These are phyloP conservation scores for Boletus subluridellus DNA, from an alignment of 1,284 basidiomycete genomes.

Conservation along the genomic window DNA sequence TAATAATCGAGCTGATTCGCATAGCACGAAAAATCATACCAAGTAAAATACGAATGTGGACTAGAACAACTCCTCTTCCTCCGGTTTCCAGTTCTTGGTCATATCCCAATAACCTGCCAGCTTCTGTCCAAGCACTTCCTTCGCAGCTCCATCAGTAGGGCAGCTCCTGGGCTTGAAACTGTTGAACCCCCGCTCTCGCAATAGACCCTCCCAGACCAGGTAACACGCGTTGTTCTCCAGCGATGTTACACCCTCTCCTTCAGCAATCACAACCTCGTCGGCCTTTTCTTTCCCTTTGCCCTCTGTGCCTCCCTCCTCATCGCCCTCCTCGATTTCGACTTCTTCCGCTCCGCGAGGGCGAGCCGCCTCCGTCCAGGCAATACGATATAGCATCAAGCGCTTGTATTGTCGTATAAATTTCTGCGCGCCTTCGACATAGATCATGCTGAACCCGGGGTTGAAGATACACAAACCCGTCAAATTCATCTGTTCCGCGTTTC, in stretches of 20 bases:
- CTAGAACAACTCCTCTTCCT: slow-evolving; percentile 69
- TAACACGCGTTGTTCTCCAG: slow-evolving; percentile 86
- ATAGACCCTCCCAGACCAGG: slow-evolving; percentile 88
- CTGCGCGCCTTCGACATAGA: slow-evolving; percentile 89
- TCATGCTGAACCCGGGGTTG: slow-evolving; percentile 83
- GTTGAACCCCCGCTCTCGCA: slow-evolving; percentile 80
- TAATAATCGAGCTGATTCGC: neutral
- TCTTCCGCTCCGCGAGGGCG: slow-evolving; percentile 71
- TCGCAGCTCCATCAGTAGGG: slow-evolving; percentile 81
- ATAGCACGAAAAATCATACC: neutral
- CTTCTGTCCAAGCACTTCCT: slow-evolving; percentile 80
- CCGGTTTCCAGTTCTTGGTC: slow-evolving; percentile 81
- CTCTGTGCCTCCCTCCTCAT: slow-evolving; percentile 42
- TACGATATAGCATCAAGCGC: slow-evolving; percentile 82
- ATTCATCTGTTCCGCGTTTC: slow-evolving; percentile 90
- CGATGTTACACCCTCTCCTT: slow-evolving; percentile 36
- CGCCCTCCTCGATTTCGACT: slow-evolving; percentile 58
- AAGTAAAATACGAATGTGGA: neutral
- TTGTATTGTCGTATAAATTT: slow-evolving; percentile 90
- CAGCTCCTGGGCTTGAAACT: slow-evolving; percentile 82
- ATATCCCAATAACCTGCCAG: slow-evolving; percentile 91
- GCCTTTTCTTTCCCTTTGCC: slow-evolving; percentile 34
- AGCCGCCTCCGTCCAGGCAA: slow-evolving; percentile 93
- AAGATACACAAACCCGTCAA: slow-evolving; percentile 89
- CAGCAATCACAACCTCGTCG: slow-evolving; percentile 16